Base-by-base conservation (phyloP, 352 stramenopile genomes). In the Nothophytophthora sp. region DNA sequence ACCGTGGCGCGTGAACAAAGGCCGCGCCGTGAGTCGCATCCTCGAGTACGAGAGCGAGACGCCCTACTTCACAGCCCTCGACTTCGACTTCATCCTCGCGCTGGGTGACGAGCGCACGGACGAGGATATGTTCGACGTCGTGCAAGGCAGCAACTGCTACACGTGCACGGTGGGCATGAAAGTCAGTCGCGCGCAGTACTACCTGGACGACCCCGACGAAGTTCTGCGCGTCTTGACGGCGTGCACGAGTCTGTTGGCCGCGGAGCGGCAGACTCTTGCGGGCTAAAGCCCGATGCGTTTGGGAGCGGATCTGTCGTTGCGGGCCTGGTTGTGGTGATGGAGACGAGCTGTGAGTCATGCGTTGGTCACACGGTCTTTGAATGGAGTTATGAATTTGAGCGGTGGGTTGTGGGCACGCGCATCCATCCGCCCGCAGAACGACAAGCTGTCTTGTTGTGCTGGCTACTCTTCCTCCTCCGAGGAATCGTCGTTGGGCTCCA, bases 101-200 rank as follows among this genome's bases (percentile, higher is more conserved):
- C 63, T 96, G 24, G 86, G 86, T 5, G 86, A 96, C 49, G 86
- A 96, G 51, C 76, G 86, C 36, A 94, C 86, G 27, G 86, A 96
- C 46, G 86, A 96, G 69, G 84, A 96, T 42, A 96, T 96, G 84
- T 96, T 94, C 44, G 86, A 96, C 53, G 84, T 96, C 27, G 79
- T 96, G 27, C 86, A 96, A 55, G 86, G 84, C 22, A 88, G 70
- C 60, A 92, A 96, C 45, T 94, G 86, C 60, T 96, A 94, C 66
- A 96, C 86, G 1, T 90, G 78, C 61, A 92, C 86, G 7, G 86
- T 96, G 20, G 86, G 86, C 35, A 83, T 81, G 70, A 96, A 95
- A 71, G 86, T 95, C 18, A 94, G 81, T 55, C 79, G 82, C 18
- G 82, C 82, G n/a, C 76, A 90, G 43, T 90, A 90, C 60, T 92